Conservation (phyloP, 768 basidiomycete species). For the Coprinopsis strossmayeri region DNA sequence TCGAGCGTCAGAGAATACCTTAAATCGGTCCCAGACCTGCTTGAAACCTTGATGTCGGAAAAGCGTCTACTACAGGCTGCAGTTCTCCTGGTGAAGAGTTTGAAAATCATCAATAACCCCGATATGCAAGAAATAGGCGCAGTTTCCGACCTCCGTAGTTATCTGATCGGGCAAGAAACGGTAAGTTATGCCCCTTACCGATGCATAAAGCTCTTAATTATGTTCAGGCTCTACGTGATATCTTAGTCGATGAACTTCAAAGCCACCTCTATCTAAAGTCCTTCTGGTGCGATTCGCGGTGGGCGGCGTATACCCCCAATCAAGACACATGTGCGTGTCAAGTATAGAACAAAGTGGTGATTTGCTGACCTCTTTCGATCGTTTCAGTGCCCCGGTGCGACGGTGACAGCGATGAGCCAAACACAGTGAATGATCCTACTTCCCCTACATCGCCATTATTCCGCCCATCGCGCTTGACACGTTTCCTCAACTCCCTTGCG, state of each 20-base stretch:
- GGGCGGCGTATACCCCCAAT: conserved; percentile 76
- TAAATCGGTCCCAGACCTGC: conserved; percentile 82
- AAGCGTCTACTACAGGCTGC: conserved; percentile 89
- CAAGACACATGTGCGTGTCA: conserved; percentile 64
- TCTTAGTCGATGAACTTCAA: conserved; percentile 91
- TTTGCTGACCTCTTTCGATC: neutral
- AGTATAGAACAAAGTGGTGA: neutral
- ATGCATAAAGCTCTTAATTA: conserved; percentile 3
- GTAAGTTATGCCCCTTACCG: conserved; percentile 33
- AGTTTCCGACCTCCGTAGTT: conserved; percentile 78
- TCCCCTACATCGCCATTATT: conserved; percentile 33
- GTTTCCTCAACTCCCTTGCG: conserved; percentile 59
- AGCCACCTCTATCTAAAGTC: conserved; percentile 96
- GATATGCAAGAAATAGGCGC: conserved; percentile 98
- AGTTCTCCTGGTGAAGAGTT: conserved; percentile 74
- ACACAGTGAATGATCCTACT: conserved; percentile 22
- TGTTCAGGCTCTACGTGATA: conserved; percentile 78
- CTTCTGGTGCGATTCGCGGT: conserved; percentile 92
- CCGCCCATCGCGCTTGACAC: conserved; percentile 46
- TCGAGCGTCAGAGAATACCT: conserved; percentile 66
- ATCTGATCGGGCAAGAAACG: conserved; percentile 80
- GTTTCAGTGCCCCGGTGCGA: conserved; percentile 63
- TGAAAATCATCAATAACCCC: conserved; percentile 85
- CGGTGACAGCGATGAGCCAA: conserved; percentile 30
- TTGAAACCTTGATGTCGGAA: conserved; percentile 94